Base-by-base conservation (phyloP, 768 basidiomycete species). In the Polyporus arcularius region DNA sequence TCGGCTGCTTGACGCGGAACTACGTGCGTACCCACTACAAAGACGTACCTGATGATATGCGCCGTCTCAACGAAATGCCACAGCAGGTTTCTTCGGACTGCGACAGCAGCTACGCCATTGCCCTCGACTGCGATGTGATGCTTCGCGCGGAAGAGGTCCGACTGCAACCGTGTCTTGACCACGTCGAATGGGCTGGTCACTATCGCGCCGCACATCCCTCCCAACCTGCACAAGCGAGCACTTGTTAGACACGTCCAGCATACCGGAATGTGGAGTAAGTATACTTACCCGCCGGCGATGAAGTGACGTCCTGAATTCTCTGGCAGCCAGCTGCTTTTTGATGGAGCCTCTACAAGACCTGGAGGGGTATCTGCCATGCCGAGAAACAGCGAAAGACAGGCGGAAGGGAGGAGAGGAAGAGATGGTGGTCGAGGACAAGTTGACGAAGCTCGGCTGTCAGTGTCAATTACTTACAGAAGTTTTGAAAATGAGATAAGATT, bases 151-250 rank as follows among this genome's bases (percentile, higher is more conserved):
- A 95, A 97, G 21, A 98, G 78, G 74, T 88, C 88, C 2, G 94
- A 96, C 76, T 99, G 97, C 7, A 98, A 79, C 4, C 97, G 89
- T 45, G 97, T 99, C 78, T 98, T 98, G 63, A 98, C 95, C 35
- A 99, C 94, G 74, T 99, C 97, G 68, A 99, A 96, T 0, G 97
- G 96, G 46, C 94, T 94, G 0, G 97, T 99, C 3, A 98, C 88
- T 60, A 97, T 90, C 16, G 95, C 95, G 38, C 96, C 97, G 70
- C 93, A 93, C 95, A 98, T 96, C 42, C 96, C 97, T 28, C 96
- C 97, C 16, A 98, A 78, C 21, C 96, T 98, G 57, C 16, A n/a
- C 8, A 53, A 11, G 46, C 53, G 52, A 40, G 16, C 14, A 14
- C 28, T 9, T 35, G n/a, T 55, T n/a, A 50, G 41, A 35, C 41